phyloP scores from a whole-genome alignment of 2,329 filamentous ascomycete species.

The Knufia fluminis region DNA sequence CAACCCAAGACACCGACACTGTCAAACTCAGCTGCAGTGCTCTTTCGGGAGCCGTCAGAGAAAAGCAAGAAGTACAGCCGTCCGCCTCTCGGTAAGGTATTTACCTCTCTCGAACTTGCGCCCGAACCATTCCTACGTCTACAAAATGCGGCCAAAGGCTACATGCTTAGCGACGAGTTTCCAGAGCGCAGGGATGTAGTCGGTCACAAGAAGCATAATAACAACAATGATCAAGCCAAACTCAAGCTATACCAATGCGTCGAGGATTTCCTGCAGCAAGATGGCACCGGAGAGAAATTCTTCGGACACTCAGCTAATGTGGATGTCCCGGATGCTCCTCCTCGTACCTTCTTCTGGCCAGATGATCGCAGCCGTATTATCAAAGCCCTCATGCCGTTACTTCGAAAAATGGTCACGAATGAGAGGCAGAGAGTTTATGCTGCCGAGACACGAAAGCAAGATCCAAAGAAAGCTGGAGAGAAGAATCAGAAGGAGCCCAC shows the following conservation, averaged over 20 bases:
- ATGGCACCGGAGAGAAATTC: slow-evolving; percentile 44
- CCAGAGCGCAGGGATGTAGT: slow-evolving; percentile 50
- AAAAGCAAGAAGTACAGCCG: slow-evolving; percentile 48
- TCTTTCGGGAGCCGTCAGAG: slow-evolving; percentile 42
- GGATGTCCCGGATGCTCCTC: slow-evolving; percentile 30
- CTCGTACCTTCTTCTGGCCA: slow-evolving; percentile 44
- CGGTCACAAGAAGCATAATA: slow-evolving; percentile 43
- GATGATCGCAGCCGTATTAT: slow-evolving; percentile 47
- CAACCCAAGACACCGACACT: slow-evolving; percentile 30
- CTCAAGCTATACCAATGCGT: slow-evolving; percentile 49
- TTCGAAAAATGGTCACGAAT: slow-evolving; percentile 52
- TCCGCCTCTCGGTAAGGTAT: slow-evolving; percentile 50
- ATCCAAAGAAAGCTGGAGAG: slow-evolving; percentile 17
- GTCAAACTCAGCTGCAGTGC: slow-evolving; percentile 43
- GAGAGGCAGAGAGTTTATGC: slow-evolving; percentile 51
- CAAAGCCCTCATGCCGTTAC: slow-evolving; percentile 46
- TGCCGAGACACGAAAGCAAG: slow-evolving; percentile 45
- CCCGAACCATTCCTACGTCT: slow-evolving; percentile 49
- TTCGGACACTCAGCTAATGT: slow-evolving; percentile 32
- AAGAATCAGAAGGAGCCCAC: not conserved
- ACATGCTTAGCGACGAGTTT: slow-evolving; percentile 48
- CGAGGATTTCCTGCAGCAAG: slow-evolving; percentile 43
- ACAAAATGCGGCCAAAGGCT: slow-evolving; percentile 47
- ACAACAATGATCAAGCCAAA: slow-evolving; percentile 49
- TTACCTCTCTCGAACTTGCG: slow-evolving; percentile 46